These are phyloP conservation scores for Friedmanniomyces endolithicus DNA, from an alignment of 495 filamentous ascomycete genomes.

Conservation along the genomic window DNA sequence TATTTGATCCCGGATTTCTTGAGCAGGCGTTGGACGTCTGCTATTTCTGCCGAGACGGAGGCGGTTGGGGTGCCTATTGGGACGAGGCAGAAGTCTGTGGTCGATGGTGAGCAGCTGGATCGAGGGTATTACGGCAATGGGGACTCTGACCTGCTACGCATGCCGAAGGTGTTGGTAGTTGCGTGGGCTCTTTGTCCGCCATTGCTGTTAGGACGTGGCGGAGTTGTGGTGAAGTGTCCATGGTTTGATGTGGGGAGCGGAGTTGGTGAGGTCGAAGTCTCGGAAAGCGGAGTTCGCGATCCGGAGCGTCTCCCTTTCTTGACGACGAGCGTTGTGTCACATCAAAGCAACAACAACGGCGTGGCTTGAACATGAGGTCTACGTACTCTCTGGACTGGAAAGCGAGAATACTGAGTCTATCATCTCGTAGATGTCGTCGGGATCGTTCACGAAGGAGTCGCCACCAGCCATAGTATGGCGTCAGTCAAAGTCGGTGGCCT, in stretches of 20 bases:
- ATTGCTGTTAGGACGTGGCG: slow-evolving; percentile 10
- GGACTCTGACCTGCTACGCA: slow-evolving; percentile 23
- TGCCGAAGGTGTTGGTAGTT: slow-evolving; percentile 26
- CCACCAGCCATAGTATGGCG: neutral
- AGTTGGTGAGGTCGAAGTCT: neutral
- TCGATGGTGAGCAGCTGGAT: neutral
- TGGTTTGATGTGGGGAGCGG: neutral
- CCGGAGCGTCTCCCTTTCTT: neutral
- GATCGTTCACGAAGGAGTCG: too few species aligned
- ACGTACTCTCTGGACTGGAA: neutral
- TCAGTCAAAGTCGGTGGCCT: neutral
- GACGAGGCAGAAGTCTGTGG: slow-evolving; percentile 31
- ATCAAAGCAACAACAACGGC: neutral
- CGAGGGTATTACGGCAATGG: neutral
- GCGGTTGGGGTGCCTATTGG: slow-evolving; percentile 63
- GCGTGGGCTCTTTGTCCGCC: slow-evolving; percentile 13
- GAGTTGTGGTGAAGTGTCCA: slow-evolving; percentile 16
- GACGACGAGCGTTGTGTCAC: neutral
- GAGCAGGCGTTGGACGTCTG: slow-evolving; percentile 78
- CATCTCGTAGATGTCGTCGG: neutral
- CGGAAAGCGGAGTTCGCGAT: neutral
- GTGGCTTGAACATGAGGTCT: neutral
- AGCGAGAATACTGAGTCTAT: neutral
- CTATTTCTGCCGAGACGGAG: slow-evolving; percentile 78
- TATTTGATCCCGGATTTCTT: slow-evolving; percentile 65